A percentile compares a stretch with the other conserved stretches of the same genome.
Evolutionary conservation across 2,329 filamentous ascomycete species (phyloP).

Genomic region (Aspergillus tamarii): DNA sequence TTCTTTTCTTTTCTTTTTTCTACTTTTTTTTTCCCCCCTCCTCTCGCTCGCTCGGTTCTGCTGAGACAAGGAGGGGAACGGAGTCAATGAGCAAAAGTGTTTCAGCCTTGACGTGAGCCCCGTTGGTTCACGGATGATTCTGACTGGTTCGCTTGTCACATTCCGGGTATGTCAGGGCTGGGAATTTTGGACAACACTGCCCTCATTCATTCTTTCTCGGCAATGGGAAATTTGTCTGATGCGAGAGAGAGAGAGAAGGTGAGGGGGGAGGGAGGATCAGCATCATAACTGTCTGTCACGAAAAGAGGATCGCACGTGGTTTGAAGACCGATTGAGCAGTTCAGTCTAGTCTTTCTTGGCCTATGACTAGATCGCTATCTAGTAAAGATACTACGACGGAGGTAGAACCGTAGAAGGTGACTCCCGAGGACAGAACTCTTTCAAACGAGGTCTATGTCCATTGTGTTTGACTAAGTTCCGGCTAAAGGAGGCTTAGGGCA

Average conservation of each 20-base stretch:
- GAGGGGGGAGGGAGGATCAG: neutral
- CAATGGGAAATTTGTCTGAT: neutral
- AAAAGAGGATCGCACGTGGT: neutral
- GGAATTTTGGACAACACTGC: neutral
- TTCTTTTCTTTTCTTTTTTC: neutral
- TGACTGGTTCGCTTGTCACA: slow-evolving; percentile 4
- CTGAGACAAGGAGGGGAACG: slow-evolving; percentile 18
- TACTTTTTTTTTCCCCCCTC: neutral
- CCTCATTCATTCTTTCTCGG: neutral
- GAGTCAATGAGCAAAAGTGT: neutral
- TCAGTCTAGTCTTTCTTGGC: neutral
- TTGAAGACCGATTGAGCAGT: neutral
- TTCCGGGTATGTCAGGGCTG: slow-evolving; percentile 1
- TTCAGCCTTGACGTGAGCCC: slow-evolving; percentile 11
- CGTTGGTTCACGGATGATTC: neutral
- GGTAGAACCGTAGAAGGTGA: too few species aligned
- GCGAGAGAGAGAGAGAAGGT: too few species aligned
- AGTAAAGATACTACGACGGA: too few species aligned
- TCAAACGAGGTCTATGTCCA: slow-evolving; percentile 5
- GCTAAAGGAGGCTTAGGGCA: neutral
- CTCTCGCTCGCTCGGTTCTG: slow-evolving; percentile 6
- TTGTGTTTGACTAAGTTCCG: neutral
- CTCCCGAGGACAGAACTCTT: neutral
- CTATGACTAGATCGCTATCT: neutral
- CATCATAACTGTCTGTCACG: too few species aligned